Conservation (phyloP, 78 protist genomes). For the Pigoraptor vietnamica region DNA sequence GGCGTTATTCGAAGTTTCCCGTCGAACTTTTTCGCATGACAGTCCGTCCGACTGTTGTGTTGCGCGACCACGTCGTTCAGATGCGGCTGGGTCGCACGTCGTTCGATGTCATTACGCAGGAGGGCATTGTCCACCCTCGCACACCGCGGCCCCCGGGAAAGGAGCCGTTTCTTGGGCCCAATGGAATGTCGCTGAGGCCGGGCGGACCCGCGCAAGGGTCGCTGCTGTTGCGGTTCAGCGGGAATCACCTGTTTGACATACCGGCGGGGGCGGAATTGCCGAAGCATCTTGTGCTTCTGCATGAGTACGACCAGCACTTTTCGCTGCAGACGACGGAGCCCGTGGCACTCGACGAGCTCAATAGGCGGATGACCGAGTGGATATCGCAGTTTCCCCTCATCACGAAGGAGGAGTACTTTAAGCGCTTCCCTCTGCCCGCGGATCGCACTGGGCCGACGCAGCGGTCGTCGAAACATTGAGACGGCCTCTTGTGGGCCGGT, state of each 20-base stretch:
- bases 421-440: not conserved
- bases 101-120: not conserved
- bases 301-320: not conserved
- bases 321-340: not conserved
- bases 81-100: not conserved
- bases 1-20: not conserved
- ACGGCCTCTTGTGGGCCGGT: no score
- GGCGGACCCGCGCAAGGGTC: not conserved
- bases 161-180: not conserved
- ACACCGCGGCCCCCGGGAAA: no score
- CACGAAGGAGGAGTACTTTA: not conserved
- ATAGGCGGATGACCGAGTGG: not conserved
- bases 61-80: not conserved
- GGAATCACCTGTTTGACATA: not conserved
- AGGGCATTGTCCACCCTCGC: not conserved
- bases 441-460: no score
- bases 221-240: not conserved
- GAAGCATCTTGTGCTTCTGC: not conserved
- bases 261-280: not conserved
- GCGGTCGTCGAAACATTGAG: no score
- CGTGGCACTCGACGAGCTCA: not conserved
- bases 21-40: not conserved
- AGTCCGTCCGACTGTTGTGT: not conserved
- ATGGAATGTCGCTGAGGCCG: not conserved
- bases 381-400: not conserved